A percentile compares a stretch with the other conserved stretches of the same genome.
phyloP scores from a whole-genome alignment of 306 rosid species.

The Oemleria cerasiformis region DNA sequence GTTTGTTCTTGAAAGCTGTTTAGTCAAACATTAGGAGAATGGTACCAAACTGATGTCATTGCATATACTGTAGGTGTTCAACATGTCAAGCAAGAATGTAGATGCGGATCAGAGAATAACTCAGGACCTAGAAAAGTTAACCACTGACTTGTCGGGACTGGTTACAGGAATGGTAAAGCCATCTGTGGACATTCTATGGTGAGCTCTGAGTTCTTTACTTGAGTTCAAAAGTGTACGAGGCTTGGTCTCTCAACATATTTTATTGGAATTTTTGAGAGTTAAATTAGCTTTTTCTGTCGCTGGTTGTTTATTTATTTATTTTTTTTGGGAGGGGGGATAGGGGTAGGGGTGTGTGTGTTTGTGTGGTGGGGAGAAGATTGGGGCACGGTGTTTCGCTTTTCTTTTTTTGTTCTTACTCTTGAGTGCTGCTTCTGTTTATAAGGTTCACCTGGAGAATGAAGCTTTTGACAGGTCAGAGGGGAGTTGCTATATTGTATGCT shows the following conservation, averaged over 20 bases:
- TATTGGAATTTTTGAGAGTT: slow-evolving; percentile 15
- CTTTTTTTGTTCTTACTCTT: slow-evolving; percentile 12
- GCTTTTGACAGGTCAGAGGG: slow-evolving; percentile 91
- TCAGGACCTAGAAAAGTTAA: slow-evolving; percentile 88
- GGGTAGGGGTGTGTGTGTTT: no score
- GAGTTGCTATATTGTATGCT: slow-evolving; percentile 86
- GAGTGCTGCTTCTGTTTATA: slow-evolving; percentile 21
- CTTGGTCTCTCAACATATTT: background rate
- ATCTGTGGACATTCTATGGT: slow-evolving; percentile 94
- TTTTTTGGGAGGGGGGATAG: no score
- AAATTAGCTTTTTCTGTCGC: background rate
- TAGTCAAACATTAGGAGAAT: background rate
- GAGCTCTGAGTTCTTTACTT: slow-evolving; percentile 48
- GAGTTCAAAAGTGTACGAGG: background rate
- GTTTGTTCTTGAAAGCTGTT: background rate
- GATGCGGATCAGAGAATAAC: slow-evolving; percentile 99
- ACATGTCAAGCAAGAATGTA: slow-evolving; percentile 73
- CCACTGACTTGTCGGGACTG: slow-evolving; percentile 82
- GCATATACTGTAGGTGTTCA: slow-evolving; percentile 71
- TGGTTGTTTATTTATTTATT: background rate
- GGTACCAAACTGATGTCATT: slow-evolving; percentile 24
- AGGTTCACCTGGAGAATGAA: slow-evolving; percentile 99
- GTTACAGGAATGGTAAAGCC: slow-evolving; percentile 99
- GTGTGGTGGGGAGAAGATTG: no score
- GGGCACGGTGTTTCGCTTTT: background rate